phyloP scores from a whole-genome alignment of 2,329 filamentous ascomycete species.

The Claviceps quebecensis region DNA sequence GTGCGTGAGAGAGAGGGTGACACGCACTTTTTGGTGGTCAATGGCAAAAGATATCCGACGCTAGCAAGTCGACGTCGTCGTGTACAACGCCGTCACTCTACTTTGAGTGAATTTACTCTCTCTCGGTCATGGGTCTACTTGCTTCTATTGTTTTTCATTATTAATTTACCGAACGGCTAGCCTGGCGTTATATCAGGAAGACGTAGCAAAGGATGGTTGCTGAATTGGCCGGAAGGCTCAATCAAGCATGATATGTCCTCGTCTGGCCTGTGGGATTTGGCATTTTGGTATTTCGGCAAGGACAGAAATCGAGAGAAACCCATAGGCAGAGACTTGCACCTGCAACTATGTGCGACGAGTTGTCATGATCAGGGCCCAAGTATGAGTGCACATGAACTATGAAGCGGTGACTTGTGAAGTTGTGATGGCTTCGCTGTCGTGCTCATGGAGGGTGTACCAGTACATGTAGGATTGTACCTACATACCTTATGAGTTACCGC shows the following conservation, averaged over 20 bases:
- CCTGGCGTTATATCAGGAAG: constrained; percentile 4
- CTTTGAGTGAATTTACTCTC: background rate
- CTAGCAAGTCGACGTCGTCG: background rate
- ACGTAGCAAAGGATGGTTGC: constrained; percentile 4
- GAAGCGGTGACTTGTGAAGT: background rate
- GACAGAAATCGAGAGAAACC: background rate
- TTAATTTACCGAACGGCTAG: background rate
- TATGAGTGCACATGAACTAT: background rate
- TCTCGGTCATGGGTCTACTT: background rate
- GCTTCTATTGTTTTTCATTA: background rate
- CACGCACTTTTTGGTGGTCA: background rate
- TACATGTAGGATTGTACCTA: no score
- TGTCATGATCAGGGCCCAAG: background rate
- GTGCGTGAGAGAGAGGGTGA: background rate
- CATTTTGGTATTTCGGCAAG: background rate
- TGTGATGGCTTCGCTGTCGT: background rate
- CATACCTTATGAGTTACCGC: no score
- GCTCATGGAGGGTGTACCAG: no score
- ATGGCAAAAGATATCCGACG: background rate
- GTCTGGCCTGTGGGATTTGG: background rate
- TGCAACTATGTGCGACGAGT: background rate
- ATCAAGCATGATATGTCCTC: background rate
- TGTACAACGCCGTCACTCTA: background rate
- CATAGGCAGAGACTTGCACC: background rate
- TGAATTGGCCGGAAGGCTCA: background rate